phyloP scores from a whole-genome alignment of 108 stramenopile species.

The Conticribra weissflogii region DNA sequence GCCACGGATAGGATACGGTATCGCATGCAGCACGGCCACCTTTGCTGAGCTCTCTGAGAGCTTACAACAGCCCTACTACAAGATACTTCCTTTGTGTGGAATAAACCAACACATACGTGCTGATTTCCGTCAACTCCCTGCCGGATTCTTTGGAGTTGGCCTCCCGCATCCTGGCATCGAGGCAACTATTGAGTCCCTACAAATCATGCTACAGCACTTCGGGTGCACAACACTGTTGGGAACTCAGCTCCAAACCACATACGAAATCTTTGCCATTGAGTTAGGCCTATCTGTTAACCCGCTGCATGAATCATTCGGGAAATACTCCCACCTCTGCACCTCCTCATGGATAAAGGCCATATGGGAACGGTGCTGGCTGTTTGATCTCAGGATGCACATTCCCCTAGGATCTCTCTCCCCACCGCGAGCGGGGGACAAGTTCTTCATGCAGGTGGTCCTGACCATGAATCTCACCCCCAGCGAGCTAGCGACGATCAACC shows the following conservation, averaged over 20 bases:
- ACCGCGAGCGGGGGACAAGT: too few species aligned
- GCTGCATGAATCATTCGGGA: too few species aligned
- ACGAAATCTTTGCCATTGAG: neutral
- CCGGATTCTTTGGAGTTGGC: conserved; percentile 12
- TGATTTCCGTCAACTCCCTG: neutral
- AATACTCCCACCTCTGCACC: too few species aligned
- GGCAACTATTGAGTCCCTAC: conserved; percentile 1
- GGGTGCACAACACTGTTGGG: conserved; percentile 3
- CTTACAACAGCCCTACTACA: neutral
- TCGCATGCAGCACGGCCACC: conserved; percentile 5
- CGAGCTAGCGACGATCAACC: too few species aligned
- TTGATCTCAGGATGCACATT: too few species aligned
- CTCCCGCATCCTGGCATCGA: conserved; percentile 12
- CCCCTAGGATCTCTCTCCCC: too few species aligned
- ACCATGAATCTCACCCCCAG: too few species aligned
- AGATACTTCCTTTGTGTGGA: neutral
- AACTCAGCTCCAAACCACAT: neutral
- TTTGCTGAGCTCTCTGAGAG: neutral
- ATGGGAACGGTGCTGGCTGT: too few species aligned
- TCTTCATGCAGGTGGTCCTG: too few species aligned
- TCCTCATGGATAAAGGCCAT: too few species aligned
- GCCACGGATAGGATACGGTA: too few species aligned
- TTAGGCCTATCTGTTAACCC: conserved; percentile 16
- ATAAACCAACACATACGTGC: too few species aligned
- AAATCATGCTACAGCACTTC: conserved; percentile 16